Evolutionary conservation across 108 stramenopile genomes (phyloP), one percentile per base, ranked within the genome.

Genomic region (Cyclotella kingstonii): DNA sequence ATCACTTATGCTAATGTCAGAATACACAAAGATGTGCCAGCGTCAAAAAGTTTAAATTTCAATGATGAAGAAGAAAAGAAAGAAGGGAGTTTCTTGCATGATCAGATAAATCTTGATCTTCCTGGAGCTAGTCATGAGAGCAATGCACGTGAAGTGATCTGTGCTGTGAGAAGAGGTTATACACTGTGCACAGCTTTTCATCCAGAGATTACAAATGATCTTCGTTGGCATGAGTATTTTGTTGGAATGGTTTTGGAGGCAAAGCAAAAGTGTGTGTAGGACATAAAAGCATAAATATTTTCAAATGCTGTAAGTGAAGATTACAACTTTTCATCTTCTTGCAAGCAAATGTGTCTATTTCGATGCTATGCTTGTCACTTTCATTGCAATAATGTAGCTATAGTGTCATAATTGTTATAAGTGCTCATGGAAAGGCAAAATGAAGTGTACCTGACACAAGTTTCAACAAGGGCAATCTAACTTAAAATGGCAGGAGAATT

Each of bases 131-230:
- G 87, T 56, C 81, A 85, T 68, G 86, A 82, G 34, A 83, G 84
- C 25, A 89, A 87, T 47, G 86, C 84, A n/a, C 73, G 90, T 19
- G 89, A 95, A 74, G 96, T 98, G 4, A 91, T 96, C 48, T 93
- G 95, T 49, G 98, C 97, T 0, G 96, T 86, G 4, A 66, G 69
- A 30, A 96, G 88, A 68, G 81, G 66, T 4, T 87, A 89, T 69
- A 74, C 96, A 0, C 80, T 95, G 3, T 89, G 83, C 42, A 99
- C 98, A 21, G 89, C 96, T 5, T 99, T 99, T 66, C 98, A 99
- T 79, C 98, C 98, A 17, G 98, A 99, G 65, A 80, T 99, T 42
- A 94, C 98, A 3, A 52, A 79, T 25, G 96, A 98, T 64, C 52
- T 78, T 33, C 72, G 95, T 8, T 99, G 98, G 98, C 97, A 98